Conservation (phyloP, 2,329 filamentous ascomycete genomes). For the Colletotrichum neosansevieriae region DNA sequence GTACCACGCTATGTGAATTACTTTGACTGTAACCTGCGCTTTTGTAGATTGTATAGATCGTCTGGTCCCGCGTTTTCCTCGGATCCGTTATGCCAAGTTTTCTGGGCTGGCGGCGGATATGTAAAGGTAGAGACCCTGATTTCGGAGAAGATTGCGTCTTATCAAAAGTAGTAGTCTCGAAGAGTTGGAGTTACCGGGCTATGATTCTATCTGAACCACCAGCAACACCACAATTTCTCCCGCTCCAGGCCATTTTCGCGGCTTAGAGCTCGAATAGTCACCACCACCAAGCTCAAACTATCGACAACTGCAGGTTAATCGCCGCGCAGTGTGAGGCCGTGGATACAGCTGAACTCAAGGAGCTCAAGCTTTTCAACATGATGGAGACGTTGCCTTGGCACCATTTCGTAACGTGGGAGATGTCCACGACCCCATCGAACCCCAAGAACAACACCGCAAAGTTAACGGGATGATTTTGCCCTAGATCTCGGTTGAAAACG, state of each 20-base stretch:
- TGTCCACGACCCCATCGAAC: background rate
- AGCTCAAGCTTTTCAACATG: background rate
- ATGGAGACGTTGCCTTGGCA: background rate
- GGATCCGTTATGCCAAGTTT: background rate
- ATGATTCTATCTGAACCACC: no score
- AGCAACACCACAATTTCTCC: no score
- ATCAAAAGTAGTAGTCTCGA: no score
- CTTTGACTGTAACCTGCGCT: background rate
- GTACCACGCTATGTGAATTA: background rate
- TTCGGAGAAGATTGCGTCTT: no score
- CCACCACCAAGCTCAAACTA: background rate
- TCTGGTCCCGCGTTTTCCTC: background rate
- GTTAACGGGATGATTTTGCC: background rate
- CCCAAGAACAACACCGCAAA: background rate
- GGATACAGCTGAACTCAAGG: background rate
- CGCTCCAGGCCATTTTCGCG: no score
- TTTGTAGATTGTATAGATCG: background rate
- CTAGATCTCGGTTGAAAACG: background rate
- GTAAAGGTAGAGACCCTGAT: no score
- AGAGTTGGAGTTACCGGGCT: no score
- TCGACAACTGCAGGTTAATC: background rate
- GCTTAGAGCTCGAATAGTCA: no score
- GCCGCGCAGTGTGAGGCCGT: background rate
- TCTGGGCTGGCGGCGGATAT: background rate
- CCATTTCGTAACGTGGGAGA: background rate